Percentiles rank a stretch among this genome's conserved stretches.
Conservation (phyloP, 2,329 filamentous ascomycete genomes). For the Calonectria pauciramosa region DNA sequence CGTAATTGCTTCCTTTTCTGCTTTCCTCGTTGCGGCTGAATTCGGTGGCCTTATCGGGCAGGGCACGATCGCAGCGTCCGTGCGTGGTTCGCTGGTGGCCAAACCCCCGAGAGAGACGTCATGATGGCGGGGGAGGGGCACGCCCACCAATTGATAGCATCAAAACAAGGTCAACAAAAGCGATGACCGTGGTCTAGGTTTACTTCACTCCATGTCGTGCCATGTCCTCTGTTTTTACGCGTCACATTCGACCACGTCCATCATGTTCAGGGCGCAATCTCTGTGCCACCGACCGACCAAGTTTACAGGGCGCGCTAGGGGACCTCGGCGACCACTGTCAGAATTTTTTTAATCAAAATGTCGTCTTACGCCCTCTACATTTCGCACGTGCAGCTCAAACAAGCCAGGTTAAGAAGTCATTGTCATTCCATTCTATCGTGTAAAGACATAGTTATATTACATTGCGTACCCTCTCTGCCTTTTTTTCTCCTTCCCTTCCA, state of each 20-base stretch:
- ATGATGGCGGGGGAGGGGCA: neutral
- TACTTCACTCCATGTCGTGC: neutral
- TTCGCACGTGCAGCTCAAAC: neutral
- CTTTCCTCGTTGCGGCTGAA: neutral
- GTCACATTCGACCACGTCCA: neutral
- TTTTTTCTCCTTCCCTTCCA: neutral
- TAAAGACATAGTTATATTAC: constrained; percentile 3
- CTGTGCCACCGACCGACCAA: neutral
- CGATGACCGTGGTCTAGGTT: neutral
- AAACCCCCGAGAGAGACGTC: neutral
- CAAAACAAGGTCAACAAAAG: neutral
- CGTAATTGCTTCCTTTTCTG: neutral
- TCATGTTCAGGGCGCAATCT: neutral
- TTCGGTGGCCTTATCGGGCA: neutral
- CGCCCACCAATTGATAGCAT: neutral
- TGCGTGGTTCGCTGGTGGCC: neutral
- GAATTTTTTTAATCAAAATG: neutral
- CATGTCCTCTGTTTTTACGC: neutral
- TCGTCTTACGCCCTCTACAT: neutral
- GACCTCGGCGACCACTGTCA: neutral
- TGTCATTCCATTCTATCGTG: neutral
- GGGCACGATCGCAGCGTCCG: neutral
- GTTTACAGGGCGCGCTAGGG: neutral
- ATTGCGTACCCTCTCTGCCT: neutral
- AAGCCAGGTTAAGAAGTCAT: neutral